These are phyloP conservation scores for Didymella exigua DNA, from an alignment of 2,329 filamentous ascomycete genomes.

Conservation along the genomic window DNA sequence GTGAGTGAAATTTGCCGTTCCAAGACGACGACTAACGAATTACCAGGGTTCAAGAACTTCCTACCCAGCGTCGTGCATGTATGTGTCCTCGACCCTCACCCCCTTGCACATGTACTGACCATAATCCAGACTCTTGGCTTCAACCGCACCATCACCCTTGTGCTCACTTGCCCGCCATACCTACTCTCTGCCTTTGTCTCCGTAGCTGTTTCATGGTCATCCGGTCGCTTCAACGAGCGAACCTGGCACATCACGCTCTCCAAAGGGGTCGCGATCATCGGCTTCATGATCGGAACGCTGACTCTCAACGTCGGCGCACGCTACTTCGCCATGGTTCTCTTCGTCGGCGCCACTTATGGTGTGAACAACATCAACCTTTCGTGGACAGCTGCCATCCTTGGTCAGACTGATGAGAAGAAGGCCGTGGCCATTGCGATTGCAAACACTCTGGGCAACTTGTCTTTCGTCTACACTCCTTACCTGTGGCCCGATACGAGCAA, in stretches of 20 bases:
- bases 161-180: constrained; percentile 39
- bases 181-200: constrained; percentile 36
- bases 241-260: constrained; percentile 39
- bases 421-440: constrained; percentile 49
- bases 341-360: constrained; percentile 39
- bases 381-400: constrained; percentile 48
- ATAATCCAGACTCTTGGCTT: constrained; percentile 29
- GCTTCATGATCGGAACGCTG: constrained; percentile 36
- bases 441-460: constrained; percentile 48
- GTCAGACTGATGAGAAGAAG: constrained; percentile 51
- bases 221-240: constrained; percentile 36
- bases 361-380: constrained; percentile 45
- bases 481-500: constrained; percentile 19
- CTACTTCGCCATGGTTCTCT: constrained; percentile 41
- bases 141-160: constrained; percentile 37
- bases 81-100: background rate
- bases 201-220: constrained; percentile 32
- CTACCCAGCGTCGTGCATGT: constrained; percentile 14
- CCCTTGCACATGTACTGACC: background rate
- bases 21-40: background rate
- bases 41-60: constrained; percentile 12
- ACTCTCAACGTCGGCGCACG: constrained; percentile 38
- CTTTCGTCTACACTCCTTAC: constrained; percentile 41
- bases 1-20: background rate
- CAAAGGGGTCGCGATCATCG: constrained; percentile 34